These are phyloP conservation scores for Isatis tinctoria DNA, from an alignment of 345 rosid species.

Conservation along the genomic window DNA sequence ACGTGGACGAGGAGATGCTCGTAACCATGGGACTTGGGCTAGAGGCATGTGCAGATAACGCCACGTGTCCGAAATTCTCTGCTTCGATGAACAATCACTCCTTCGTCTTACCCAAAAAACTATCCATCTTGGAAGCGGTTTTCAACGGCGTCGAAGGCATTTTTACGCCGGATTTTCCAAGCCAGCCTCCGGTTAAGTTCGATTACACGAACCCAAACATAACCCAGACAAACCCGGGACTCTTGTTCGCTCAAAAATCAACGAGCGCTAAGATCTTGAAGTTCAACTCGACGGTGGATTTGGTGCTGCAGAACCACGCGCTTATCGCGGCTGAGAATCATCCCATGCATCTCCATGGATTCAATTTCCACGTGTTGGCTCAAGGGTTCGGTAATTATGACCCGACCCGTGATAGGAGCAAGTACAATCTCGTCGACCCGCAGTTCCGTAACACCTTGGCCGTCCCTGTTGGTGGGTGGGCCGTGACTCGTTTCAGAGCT, in stretches of 20 bases:
- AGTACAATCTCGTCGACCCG: conserved; percentile 61
- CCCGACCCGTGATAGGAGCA: conserved; percentile 37
- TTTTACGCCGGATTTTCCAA: conserved; percentile 66
- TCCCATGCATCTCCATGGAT: conserved; percentile 87
- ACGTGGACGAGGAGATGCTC: conserved; percentile 66
- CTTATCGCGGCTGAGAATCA: conserved; percentile 59
- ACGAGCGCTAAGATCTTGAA: conserved; percentile 61
- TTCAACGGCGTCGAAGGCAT: conserved; percentile 47
- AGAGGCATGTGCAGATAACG: conserved; percentile 41
- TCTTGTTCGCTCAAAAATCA: conserved; percentile 45
- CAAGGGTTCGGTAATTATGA: conserved; percentile 90
- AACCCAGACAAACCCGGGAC: conserved; percentile 19
- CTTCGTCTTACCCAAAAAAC: conserved; percentile 40
- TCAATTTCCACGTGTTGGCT: conserved; percentile 73
- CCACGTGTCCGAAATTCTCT: conserved; percentile 51
- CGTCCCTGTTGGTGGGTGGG: conserved; percentile 89
- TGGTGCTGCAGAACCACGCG: conserved; percentile 75
- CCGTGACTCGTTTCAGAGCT: conserved; percentile 71
- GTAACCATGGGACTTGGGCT: conserved; percentile 57
- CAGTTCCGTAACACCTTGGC: conserved; percentile 66
- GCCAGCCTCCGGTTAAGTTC: conserved; percentile 50
- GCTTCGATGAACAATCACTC: conserved; percentile 86
- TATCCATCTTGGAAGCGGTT: conserved; percentile 66
- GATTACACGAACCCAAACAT: conserved; percentile 55
- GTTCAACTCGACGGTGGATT: conserved; percentile 68